These are phyloP conservation scores for Beauveria asiatica DNA, from an alignment of 2,329 filamentous ascomycete genomes.

Conservation along the genomic window DNA sequence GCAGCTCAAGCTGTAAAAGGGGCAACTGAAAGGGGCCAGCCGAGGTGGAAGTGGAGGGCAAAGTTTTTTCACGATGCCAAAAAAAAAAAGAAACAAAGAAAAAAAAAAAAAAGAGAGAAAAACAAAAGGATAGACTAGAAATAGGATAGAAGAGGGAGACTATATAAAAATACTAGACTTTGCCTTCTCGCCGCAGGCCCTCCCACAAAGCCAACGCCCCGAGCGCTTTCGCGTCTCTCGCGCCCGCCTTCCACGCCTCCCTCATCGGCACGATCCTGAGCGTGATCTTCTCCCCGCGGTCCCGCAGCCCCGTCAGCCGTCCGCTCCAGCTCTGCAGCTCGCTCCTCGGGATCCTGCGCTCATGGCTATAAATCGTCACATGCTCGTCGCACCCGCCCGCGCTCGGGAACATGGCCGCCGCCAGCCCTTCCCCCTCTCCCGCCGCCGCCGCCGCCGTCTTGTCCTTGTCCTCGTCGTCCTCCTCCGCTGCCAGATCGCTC, in stretches of 20 bases:
- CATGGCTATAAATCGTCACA: constrained; percentile 49
- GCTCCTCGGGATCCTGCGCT: constrained; percentile 40
- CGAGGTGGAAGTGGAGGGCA: neutral
- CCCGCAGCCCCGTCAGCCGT: constrained; percentile 47
- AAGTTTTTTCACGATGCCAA: neutral
- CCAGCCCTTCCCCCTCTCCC: constrained; percentile 30
- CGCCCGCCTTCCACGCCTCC: constrained; percentile 49
- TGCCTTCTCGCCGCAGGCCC: constrained; percentile 40
- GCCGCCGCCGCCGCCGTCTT: constrained; percentile 13
- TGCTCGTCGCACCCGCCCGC: constrained; percentile 54
- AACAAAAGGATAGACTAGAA: neutral
- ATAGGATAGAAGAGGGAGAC: neutral
- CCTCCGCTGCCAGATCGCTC: constrained; percentile 38
- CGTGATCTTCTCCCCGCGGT: constrained; percentile 53
- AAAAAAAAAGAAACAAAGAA: neutral
- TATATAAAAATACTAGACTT: constrained; percentile 22
- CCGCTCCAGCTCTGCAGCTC: constrained; percentile 48
- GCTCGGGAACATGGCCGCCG: constrained; percentile 47
- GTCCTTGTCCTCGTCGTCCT: constrained; percentile 21
- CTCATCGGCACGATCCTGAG: constrained; percentile 48
- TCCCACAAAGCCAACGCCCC: constrained; percentile 52
- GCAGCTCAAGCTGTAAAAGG: constrained; percentile 34
- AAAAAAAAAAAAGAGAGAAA: too few species aligned
- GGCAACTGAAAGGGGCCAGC: neutral
- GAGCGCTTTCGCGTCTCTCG: constrained; percentile 51